Conservation (phyloP, 352 stramenopile genomes). For the Pythium biforme region DNA sequence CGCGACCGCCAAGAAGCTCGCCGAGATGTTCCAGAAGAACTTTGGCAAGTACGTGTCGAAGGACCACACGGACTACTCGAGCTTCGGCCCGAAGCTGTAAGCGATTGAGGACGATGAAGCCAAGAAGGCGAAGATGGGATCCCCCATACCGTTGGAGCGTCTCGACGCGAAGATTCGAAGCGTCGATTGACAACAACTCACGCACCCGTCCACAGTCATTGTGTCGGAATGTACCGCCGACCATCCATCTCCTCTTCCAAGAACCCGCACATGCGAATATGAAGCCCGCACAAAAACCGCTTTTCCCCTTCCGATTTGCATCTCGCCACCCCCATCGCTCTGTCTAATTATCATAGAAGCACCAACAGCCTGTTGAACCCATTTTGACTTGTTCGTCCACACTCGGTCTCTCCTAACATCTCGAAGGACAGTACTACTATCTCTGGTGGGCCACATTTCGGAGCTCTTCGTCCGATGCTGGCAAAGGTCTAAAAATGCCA, state of each 20-base stretch:
- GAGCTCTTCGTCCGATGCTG: not conserved
- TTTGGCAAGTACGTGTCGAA: constrained; percentile 94
- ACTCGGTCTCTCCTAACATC: constrained; percentile 15
- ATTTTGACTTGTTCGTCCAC: constrained; percentile 17
- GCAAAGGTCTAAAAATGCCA: constrained; percentile 12
- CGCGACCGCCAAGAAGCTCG: constrained; percentile 70
- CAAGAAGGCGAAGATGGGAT: not conserved
- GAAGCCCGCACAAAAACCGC: not conserved
- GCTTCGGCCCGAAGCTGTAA: constrained; percentile 91
- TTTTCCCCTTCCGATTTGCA: not conserved
- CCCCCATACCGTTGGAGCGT: not conserved
- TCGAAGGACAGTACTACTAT: constrained; percentile 2
- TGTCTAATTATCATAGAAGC: constrained; percentile 21
- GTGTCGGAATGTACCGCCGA: not conserved
- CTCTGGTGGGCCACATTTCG: constrained; percentile 11
- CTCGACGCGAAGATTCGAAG: constrained; percentile 19
- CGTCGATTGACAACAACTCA: constrained; percentile 10
- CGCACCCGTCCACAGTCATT: not conserved
- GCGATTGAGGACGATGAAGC: not conserved
- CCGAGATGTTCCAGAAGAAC: constrained; percentile 74
- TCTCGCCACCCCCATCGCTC: not conserved
- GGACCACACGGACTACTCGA: constrained; percentile 95
- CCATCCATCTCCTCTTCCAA: not conserved
- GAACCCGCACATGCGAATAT: not conserved
- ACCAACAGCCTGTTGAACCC: constrained; percentile 17